Evolutionary conservation across 345 rosid genomes (phyloP), one percentile per base, ranked within the genome.

Genomic region (rapeseed (Brassica napus)): DNA sequence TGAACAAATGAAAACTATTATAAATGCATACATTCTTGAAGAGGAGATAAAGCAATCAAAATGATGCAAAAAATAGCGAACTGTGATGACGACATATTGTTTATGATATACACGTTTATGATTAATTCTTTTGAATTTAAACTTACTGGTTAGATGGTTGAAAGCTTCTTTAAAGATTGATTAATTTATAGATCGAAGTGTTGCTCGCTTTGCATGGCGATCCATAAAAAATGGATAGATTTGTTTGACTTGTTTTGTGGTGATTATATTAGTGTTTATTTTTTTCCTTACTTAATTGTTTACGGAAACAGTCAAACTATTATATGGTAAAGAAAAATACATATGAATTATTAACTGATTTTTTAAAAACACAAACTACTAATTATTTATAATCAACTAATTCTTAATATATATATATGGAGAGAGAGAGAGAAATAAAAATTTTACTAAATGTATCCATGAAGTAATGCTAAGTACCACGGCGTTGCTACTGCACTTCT

Each of bases 401-500:
- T 39, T 39, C 12, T 39, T 39, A 39, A 39, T 35, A 35, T 35
- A 10, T 9, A 39, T 39, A 39, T 9, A 9, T 18, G 1, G 21
- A 18, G 21, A 18, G 21, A 18, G 21, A 18, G 21, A 18, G 21
- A 18, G 21, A 18, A 18, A 18, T 18, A 9, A 39, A 39, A 4
- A 10, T 10, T 39, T 39, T 39, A 39, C 14, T 39, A 39, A 39
- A 39, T 5, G 1, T 30, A 58, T 68, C 39, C 47, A 42, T 34
- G 26, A 61, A 61, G 71, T 62, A 21, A 77, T 82, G 76, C 55
- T 78, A 54, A 74, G 49, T 42, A 12, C 54, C 82, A 55, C 70
- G 88, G 81, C 86, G 88, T 71, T 79, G 85, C 74, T 87, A 90
- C 73, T 88, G 90, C 83, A 83, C 86, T 74, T 77, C 71, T 68